Base-by-base conservation (phyloP, 805 yeast genomes). In the Spathaspora sp. region DNA sequence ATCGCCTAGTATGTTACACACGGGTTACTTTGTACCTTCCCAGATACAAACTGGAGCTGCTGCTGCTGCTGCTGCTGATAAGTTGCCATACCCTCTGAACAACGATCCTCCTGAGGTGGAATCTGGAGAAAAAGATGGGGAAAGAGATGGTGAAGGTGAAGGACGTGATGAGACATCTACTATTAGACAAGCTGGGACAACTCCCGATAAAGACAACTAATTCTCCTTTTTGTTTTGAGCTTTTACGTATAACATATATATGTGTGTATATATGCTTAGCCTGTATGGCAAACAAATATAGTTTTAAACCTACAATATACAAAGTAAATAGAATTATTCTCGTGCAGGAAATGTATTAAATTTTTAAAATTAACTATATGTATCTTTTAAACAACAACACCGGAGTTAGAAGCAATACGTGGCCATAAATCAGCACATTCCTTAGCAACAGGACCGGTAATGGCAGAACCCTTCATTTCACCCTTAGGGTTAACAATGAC, bases 381-480 rank as follows among this genome's bases (percentile, higher is more conserved):
- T 23, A 23, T 23, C 16, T 18, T 46, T 85, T 92, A 94, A 78
- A 92, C 99, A 79, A 94, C 99, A 78, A 94, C 99, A 90, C 99
- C 99, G 70, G 99, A 94, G 93, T 90, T 90, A 68, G 97, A 91
- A 75, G 99, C 98, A 83, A 94, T 94, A 85, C 99, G 90, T 79
- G 99, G 99, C 99, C 99, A 94, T 79, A 94, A 88, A 77, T 94
- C 99, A 77, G 99, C 99, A 86, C 99, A 96, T 85, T 94, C 99
- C 84, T 94, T 94, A 79, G 97, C 98, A 75, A 94, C 99, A 73
- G 99, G 99, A 80, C 99, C 99, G 74, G 99, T 96, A 78, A 94
- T 94, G 73, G 99, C 99, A 67, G 99, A 96, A 82, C 99, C 99
- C 86, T 94, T 94, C 99, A 96, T 94, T 82, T 94, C 99, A 85